Base-by-base conservation (phyloP, 1,284 basidiomycete genomes). In the Heterobasidion occidentale region DNA sequence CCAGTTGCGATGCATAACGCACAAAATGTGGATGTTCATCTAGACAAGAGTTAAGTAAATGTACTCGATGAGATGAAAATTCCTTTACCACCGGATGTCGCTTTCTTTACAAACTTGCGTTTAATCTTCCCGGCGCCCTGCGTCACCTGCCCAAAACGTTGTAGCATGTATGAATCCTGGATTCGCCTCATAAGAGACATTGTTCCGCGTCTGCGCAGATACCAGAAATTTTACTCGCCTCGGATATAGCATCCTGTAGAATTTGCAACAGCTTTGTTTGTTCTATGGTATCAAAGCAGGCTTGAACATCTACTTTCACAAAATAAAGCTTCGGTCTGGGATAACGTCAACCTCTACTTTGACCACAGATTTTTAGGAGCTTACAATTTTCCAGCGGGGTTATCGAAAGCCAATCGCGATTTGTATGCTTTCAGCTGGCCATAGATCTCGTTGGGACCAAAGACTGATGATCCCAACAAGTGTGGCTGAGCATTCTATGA, bases 261-360 rank as follows among this genome's bases (percentile, higher is more conserved):
- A 99, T 92, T 38, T 81, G 74, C 14, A 99, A 71, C 51, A 99
- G 72, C 65, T 89, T 94, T 20, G 79, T 77, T 68, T 99, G 97
- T 47, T 94, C 87, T 60, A 99, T 98, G 0, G 91, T 94, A 70
- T 99, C 97, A 74, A 98, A 99, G 59, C 94, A 97, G 1, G 94
- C 88, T 59, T 90, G 87, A 14, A 99, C 92, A 66, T 99, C 97
- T 35, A 97, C 84, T 70, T 99, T 99, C 59, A 95, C 94, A 65
- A 99, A 96, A 68, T 94, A 98, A 3, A 97, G 70, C 61, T 83
- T 85, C 0, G 92, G 92, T 20, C 93, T 94, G 57, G 9, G 19
- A 46, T 8, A 44, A 46, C 47, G 52, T 19, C 14, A 36, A 48
- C 33, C 27, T 27, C 27, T 57, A 12, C 52, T 15, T 15, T n/a